Evolutionary conservation across 1,284 basidiomycete genomes (phyloP).

Genomic region (Xerocomus amazonicus): DNA sequence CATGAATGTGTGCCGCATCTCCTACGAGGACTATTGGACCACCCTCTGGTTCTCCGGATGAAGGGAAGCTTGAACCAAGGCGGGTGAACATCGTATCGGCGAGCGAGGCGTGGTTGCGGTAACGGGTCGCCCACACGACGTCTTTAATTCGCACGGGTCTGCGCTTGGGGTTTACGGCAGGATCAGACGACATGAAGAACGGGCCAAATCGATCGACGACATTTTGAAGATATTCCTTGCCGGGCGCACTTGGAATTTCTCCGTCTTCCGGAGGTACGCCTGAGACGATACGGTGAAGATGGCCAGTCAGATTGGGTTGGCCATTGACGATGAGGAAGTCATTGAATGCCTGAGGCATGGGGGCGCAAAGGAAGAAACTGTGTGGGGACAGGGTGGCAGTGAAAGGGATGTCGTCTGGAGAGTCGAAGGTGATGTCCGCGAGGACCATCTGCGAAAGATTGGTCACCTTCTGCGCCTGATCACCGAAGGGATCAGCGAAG

Average conservation of each 20-base stretch:
- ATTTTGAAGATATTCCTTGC: slow-evolving; percentile 36
- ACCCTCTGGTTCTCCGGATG: background rate
- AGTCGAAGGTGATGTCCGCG: slow-evolving; percentile 22
- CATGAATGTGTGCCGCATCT: slow-evolving; percentile 45
- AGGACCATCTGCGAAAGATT: slow-evolving; percentile 23
- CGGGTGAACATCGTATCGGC: slow-evolving; percentile 34
- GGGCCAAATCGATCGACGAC: slow-evolving; percentile 38
- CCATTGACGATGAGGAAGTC: slow-evolving; percentile 19
- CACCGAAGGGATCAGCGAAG: slow-evolving; percentile 15
- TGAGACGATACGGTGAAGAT: slow-evolving; percentile 35
- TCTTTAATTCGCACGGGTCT: slow-evolving; percentile 27
- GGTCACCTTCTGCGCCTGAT: background rate
- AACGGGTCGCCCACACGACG: slow-evolving; percentile 39
- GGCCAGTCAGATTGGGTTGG: slow-evolving; percentile 1
- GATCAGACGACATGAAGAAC: background rate
- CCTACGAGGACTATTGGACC: slow-evolving; percentile 36
- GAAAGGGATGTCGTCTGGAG: background rate
- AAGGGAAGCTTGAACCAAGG: slow-evolving; percentile 10
- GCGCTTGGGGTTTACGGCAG: slow-evolving; percentile 21
- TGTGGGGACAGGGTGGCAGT: slow-evolving; percentile 13
- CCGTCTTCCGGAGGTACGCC: slow-evolving; percentile 34
- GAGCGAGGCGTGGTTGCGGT: slow-evolving; percentile 38
- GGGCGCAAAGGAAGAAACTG: slow-evolving; percentile 31
- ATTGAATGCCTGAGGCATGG: slow-evolving; percentile 28
- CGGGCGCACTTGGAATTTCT: slow-evolving; percentile 30